A percentile compares a stretch with the other conserved stretches of the same genome.
These are phyloP conservation scores for Pharus latifolius DNA, from an alignment of 176 grass and related monocot genomes.

Conservation along the genomic window DNA sequence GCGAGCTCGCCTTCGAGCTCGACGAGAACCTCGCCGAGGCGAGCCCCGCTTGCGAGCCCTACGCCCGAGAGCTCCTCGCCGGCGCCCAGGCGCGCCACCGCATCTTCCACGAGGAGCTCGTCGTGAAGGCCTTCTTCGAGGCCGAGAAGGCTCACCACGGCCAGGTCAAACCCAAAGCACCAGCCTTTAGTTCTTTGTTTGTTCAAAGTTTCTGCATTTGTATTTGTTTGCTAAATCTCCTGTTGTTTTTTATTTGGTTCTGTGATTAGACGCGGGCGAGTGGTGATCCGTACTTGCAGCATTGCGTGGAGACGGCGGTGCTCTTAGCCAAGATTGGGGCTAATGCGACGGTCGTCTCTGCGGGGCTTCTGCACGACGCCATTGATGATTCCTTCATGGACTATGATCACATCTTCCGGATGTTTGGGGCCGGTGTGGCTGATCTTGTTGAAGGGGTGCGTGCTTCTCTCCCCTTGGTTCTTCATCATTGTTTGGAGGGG, in stretches of 20 bases:
- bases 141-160: slow-evolving; percentile 84
- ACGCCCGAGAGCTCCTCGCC: slow-evolving; percentile 54
- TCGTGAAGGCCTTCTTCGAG: slow-evolving; percentile 83
- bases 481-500: background rate
- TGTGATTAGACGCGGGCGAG: slow-evolving; percentile 47
- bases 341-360: slow-evolving; percentile 47
- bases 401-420: slow-evolving; percentile 49
- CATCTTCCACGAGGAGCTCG: slow-evolving; percentile 89
- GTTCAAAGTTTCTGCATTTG: background rate
- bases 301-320: slow-evolving; percentile 82
- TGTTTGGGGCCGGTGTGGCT: slow-evolving; percentile 57
- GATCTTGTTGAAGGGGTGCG: slow-evolving; percentile 86
- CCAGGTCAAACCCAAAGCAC: slow-evolving; percentile 34
- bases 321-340: slow-evolving; percentile 62
- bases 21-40: slow-evolving; percentile 38
- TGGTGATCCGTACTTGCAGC: slow-evolving; percentile 67
- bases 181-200: background rate
- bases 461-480: background rate
- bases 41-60: slow-evolving; percentile 41
- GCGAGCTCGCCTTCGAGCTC: slow-evolving; percentile 54
- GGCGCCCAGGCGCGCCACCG: slow-evolving; percentile 63
- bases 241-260: background rate
- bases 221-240: slow-evolving; percentile 3
- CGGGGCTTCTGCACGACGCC: slow-evolving; percentile 81
- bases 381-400: slow-evolving; percentile 76